phyloP scores from a whole-genome alignment of 768 basidiomycete species.

The Leccinum arenicola region DNA sequence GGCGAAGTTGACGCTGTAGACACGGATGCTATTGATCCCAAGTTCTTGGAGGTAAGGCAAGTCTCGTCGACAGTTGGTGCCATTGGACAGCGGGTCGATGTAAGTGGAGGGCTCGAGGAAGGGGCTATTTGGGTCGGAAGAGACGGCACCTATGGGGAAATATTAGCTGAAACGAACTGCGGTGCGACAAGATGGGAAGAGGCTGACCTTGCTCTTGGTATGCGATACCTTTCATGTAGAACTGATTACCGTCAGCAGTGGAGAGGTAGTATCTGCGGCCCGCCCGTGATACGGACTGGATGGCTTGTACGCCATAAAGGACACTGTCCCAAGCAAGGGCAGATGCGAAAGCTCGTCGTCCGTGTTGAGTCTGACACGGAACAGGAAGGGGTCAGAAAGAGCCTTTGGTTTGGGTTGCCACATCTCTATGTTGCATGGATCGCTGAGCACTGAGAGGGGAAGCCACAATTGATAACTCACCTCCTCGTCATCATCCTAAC shows the following conservation, averaged over 20 bases:
- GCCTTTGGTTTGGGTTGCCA: too few species aligned
- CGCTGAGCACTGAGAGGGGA: too few species aligned
- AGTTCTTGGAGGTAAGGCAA: conserved; percentile 73
- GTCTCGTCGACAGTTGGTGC: conserved; percentile 72
- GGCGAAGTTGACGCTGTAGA: conserved; percentile 82
- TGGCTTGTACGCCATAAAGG: conserved; percentile 54
- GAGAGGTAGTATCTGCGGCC: conserved; percentile 73
- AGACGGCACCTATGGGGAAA: conserved; percentile 31
- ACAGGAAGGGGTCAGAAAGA: too few species aligned
- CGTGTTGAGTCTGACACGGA: too few species aligned
- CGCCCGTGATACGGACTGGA: conserved; percentile 62
- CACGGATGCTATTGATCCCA: conserved; percentile 77
- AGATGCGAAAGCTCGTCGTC: conserved; percentile 5
- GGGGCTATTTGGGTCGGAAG: conserved; percentile 50
- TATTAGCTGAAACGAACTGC: background rate
- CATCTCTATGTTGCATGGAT: too few species aligned
- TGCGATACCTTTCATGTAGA: conserved; percentile 86
- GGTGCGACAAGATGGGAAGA: background rate
- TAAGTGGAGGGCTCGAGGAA: conserved; percentile 74
- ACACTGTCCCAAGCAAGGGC: conserved; percentile 38
- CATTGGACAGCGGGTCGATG: conserved; percentile 73
- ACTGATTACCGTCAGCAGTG: conserved; percentile 66
- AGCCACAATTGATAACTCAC: too few species aligned
- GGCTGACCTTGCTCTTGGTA: conserved; percentile 76
- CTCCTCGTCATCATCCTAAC: too few species aligned